Evolutionary conservation across 2,329 filamentous ascomycete species (phyloP).

Genomic region (Scedosporium boydii): DNA sequence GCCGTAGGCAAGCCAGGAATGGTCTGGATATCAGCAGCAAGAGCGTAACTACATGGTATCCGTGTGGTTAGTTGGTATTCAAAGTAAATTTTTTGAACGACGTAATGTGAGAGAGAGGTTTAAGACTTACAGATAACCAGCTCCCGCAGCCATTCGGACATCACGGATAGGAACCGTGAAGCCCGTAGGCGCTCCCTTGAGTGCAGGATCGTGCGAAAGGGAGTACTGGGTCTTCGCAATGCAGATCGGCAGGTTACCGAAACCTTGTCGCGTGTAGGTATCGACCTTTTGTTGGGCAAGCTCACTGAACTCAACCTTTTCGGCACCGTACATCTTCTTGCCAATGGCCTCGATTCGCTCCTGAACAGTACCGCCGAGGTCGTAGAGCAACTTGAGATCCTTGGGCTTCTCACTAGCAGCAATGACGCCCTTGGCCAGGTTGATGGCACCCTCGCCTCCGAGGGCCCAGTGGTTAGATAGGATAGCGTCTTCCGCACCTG

Average conservation of each 20-base stretch:
- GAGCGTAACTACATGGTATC: conserved; percentile 57
- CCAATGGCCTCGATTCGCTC: conserved; percentile 87
- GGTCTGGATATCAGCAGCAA: conserved; percentile 96
- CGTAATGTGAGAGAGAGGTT: neutral
- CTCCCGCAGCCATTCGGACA: conserved; percentile 86
- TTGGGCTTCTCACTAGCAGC: conserved; percentile 74
- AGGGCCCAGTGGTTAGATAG: conserved; percentile 95
- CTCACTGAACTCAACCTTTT: conserved; percentile 83
- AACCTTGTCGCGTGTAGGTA: conserved; percentile 85
- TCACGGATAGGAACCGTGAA: conserved; percentile 94
- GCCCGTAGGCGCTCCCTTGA: conserved; percentile 91
- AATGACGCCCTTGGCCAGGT: conserved; percentile 81
- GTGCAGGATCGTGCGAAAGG: conserved; percentile 79
- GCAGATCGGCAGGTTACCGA: conserved; percentile 88
- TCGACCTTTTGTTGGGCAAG: conserved; percentile 94
- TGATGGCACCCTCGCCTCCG: conserved; percentile 80
- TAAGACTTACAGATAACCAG: conserved; percentile 69
- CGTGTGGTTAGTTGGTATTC: conserved; percentile 16
- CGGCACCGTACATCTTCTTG: conserved; percentile 89
- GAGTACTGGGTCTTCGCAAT: conserved; percentile 98
- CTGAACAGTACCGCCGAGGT: conserved; percentile 67
- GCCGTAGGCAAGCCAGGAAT: conserved; percentile 93
- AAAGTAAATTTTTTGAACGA: neutral
- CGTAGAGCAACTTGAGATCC: conserved; percentile 82
- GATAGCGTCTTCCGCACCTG: conserved; percentile 89